Evolutionary conservation across 768 basidiomycete species (phyloP).

Genomic region (Harrya chromipes): DNA sequence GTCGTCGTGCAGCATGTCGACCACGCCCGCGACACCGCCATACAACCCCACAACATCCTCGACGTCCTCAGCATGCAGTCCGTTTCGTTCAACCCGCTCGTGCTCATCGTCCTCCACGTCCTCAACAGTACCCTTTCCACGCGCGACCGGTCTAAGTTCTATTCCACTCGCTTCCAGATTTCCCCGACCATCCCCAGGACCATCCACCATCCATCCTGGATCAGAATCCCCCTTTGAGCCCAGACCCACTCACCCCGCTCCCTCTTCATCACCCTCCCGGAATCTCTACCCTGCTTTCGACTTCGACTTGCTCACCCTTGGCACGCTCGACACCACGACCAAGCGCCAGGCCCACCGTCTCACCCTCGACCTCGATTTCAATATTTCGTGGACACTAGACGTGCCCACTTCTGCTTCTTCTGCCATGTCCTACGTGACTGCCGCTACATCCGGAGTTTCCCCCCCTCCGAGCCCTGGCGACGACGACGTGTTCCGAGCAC

Average conservation of each 20-base stretch:
- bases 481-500: conserved; percentile 14
- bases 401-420: conserved; percentile 17
- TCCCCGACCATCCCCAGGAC: conserved; percentile 4
- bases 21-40: conserved; percentile 29
- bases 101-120: conserved; percentile 8
- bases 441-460: conserved; percentile 9
- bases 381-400: conserved; percentile 16
- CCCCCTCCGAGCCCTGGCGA: conserved; percentile 8
- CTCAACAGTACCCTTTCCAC: conserved; percentile 22
- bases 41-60: neutral
- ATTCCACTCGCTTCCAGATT: neutral
- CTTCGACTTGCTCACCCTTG: conserved; percentile 9
- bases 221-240: conserved; percentile 20
- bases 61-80: conserved; percentile 1
- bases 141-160: conserved; percentile 3
- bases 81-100: conserved; percentile 1
- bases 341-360: conserved; percentile 8
- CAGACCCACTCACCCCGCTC: conserved; percentile 6
- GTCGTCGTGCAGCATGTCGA: conserved; percentile 29
- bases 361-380: conserved; percentile 25
- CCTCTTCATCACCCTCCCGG: neutral
- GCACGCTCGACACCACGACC: conserved; percentile 6
- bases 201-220: conserved; percentile 10
- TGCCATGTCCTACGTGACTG: conserved; percentile 23
- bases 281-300: conserved; percentile 9